A percentile compares a stretch with the other conserved stretches of the same genome.
Conservation (phyloP, 1,284 basidiomycete genomes). For the Apiotrichum gracile region DNA sequence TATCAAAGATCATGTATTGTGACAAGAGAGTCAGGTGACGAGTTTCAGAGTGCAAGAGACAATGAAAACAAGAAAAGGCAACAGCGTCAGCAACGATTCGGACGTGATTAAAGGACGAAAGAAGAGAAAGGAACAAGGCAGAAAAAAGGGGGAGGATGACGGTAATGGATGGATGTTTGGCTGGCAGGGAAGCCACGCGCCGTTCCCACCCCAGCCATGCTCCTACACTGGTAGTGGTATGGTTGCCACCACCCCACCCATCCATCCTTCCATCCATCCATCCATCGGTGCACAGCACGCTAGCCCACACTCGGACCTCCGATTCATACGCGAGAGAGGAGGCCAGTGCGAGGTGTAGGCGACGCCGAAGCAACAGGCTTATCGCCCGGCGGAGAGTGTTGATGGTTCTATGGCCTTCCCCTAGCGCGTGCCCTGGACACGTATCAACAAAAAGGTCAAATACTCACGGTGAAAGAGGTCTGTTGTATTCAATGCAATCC, state of each 20-base stretch:
- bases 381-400: neutral
- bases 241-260: too few species aligned
- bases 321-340: too few species aligned
- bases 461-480: neutral
- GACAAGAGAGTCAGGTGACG: neutral
- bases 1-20: neutral
- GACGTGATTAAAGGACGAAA: neutral
- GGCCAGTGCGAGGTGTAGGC: too few species aligned
- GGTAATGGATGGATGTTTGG: neutral
- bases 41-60: neutral
- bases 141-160: neutral
- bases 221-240: neutral
- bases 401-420: neutral
- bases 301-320: too few species aligned
- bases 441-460: neutral
- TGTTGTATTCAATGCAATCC: neutral
- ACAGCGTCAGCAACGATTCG: neutral
- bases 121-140: slow-evolving; percentile 1
- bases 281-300: neutral
- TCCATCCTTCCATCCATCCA: too few species aligned
- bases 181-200: neutral
- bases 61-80: neutral
- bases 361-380: neutral
- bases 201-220: neutral
- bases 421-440: neutral